Evolutionary conservation across 2,329 filamentous ascomycete species (phyloP), one percentile per base, ranked within the genome.

Genomic region (Thelonectria rubi): DNA sequence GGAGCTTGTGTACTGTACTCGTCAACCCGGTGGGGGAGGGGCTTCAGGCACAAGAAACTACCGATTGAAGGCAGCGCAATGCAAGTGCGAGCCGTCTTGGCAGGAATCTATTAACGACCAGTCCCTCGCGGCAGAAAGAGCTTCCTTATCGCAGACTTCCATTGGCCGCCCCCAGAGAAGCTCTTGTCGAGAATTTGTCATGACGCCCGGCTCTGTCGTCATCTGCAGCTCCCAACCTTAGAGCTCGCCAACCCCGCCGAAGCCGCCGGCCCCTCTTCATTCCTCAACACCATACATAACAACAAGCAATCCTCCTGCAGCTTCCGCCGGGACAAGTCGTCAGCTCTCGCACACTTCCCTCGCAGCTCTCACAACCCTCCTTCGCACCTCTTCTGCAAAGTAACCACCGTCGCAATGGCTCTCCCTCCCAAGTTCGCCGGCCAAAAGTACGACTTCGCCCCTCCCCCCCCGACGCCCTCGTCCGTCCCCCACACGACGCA

Each of bases 371-470:
- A n/a, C n/a, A n/a, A n/a, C n/a, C n/a, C n/a, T n/a, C n/a, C n/a
- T n/a, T n/a, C n/a, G n/a, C n/a, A n/a, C n/a, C n/a, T n/a, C n/a
- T n/a, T n/a, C n/a, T n/a, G n/a, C n/a, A n/a, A n/a, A n/a, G n/a
- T n/a, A 37, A 37, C 9, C 52, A 50, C 12, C 47, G 53, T 56
- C 61, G 74, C 63, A 55, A 94, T 94, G 91, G 89, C 91, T 30
- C 84, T 94, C 70, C 86, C 90, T 68, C 91, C 91, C 68, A 92
- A 90, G 74, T 93, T 92, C 80, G 89, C 88, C 15, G 91, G 87
- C 65, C 89, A 91, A 72, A 90, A 86, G 76, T 83, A 93, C 51
- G 73, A 77, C 67, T 84, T 86, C 74, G 76, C 75, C 54, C 58
- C 77, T 12, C 69, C 76, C 15, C 65, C 78, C 34, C 58, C 75